These are phyloP conservation scores for Colletotrichum magnum DNA, from an alignment of 2,329 filamentous ascomycete genomes.

Conservation along the genomic window DNA sequence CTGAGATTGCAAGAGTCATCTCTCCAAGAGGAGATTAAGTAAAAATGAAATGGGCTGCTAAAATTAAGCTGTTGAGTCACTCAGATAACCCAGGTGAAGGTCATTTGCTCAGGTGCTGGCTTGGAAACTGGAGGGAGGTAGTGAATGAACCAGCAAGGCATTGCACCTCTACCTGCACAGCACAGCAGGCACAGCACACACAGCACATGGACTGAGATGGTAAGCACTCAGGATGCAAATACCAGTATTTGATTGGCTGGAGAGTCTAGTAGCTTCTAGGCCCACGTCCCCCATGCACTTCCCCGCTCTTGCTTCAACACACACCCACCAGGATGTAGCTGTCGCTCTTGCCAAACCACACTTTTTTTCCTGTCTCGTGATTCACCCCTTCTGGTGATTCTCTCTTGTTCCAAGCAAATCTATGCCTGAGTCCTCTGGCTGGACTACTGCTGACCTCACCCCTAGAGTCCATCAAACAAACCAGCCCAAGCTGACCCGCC, in stretches of 20 bases:
- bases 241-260: slow-evolving; percentile 14
- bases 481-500: slow-evolving; percentile 11
- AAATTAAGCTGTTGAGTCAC: slow-evolving; percentile 23
- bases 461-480: slow-evolving; percentile 18
- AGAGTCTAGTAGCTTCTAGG: slow-evolving; percentile 1
- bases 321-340: slow-evolving; percentile 34
- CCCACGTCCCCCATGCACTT: slow-evolving; percentile 32
- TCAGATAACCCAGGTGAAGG: slow-evolving; percentile 31
- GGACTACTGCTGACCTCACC: slow-evolving; percentile 19
- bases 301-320: slow-evolving; percentile 34
- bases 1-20: slow-evolving; percentile 18
- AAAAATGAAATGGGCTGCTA: slow-evolving; percentile 20
- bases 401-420: slow-evolving; percentile 36
- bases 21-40: slow-evolving; percentile 30
- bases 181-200: slow-evolving; percentile 9
- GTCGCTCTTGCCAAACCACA: slow-evolving; percentile 20
- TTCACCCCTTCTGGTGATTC: slow-evolving; percentile 24
- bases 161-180: slow-evolving; percentile 19
- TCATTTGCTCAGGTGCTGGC: slow-evolving; percentile 28
- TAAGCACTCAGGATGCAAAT: neutral
- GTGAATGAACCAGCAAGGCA: slow-evolving; percentile 27
- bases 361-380: slow-evolving; percentile 39
- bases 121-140: slow-evolving; percentile 1
- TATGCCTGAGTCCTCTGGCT: slow-evolving; percentile 27
- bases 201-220: neutral